phyloP scores from a whole-genome alignment of 352 stramenopile species.

The Phytophthora boehmeriae region DNA sequence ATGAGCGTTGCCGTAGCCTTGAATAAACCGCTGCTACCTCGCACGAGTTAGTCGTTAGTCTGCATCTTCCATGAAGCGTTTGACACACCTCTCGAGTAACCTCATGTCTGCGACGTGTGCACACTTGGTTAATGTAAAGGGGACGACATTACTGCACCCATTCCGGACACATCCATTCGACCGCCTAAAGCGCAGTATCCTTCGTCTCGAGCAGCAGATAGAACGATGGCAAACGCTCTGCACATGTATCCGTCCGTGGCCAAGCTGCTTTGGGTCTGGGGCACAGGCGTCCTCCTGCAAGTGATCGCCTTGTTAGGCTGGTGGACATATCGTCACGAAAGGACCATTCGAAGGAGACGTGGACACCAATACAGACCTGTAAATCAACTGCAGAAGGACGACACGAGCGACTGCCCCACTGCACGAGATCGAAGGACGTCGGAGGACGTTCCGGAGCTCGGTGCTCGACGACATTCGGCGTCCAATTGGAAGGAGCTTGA shows the following conservation, averaged over 20 bases:
- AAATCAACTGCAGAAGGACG: slow-evolving; percentile 5
- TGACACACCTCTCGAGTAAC: no score
- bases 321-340: slow-evolving; percentile 27
- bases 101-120: no score
- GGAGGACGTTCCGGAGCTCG: slow-evolving; percentile 23
- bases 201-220: background rate
- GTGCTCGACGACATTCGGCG: slow-evolving; percentile 12
- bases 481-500: slow-evolving; percentile 10
- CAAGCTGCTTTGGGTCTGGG: slow-evolving; percentile 39
- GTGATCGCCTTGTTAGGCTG: slow-evolving; percentile 36
- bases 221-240: slow-evolving; percentile 39
- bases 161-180: no score
- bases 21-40: no score
- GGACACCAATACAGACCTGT: slow-evolving; percentile 8
- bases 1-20: no score
- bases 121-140: no score
- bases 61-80: no score
- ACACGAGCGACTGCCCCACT: slow-evolving; percentile 9
- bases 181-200: no score
- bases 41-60: no score
- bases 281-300: slow-evolving; percentile 31
- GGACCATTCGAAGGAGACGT: background rate
- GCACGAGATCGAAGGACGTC: slow-evolving; percentile 21
- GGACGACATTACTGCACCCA: background rate
- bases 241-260: slow-evolving; percentile 50